Evolutionary conservation across 1,284 basidiomycete genomes (phyloP).

Genomic region (Papiliotrema flavescens): DNA sequence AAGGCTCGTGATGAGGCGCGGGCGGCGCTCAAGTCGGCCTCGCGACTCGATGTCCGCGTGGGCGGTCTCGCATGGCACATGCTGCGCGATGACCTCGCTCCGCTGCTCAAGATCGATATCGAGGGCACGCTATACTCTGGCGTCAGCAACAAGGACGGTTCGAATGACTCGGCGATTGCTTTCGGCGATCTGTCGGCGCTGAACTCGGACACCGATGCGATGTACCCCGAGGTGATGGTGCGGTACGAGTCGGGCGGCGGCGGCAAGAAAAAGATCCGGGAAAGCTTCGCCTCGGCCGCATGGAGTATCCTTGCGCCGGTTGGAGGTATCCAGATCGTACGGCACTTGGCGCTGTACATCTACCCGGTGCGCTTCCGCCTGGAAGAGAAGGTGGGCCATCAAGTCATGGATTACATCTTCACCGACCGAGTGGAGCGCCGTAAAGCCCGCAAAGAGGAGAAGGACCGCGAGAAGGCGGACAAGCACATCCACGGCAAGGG

Average conservation of each 20-base stretch:
- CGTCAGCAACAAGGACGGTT: constrained; percentile 84
- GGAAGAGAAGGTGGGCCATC: constrained; percentile 73
- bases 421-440: constrained; percentile 46
- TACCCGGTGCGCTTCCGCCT: constrained; percentile 86
- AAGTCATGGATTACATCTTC: constrained; percentile 86
- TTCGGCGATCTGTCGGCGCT: constrained; percentile 76
- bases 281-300: constrained; percentile 17
- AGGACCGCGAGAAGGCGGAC: constrained; percentile 5
- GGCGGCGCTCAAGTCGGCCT: constrained; percentile 71
- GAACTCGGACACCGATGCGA: constrained; percentile 77
- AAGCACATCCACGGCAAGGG: neutral
- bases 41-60: constrained; percentile 76
- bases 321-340: constrained; percentile 88
- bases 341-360: constrained; percentile 73
- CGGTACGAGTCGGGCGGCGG: constrained; percentile 8
- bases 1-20: constrained; percentile 66
- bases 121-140: constrained; percentile 76
- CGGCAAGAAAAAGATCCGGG: constrained; percentile 4
- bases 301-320: constrained; percentile 85
- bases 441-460: constrained; percentile 12
- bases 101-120: constrained; percentile 83
- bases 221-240: constrained; percentile 80
- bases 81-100: constrained; percentile 66
- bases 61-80: constrained; percentile 92
- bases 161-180: constrained; percentile 72